Evolutionary conservation across 441 rosid genomes (phyloP).

Genomic region (Metrosideros polymorpha): DNA sequence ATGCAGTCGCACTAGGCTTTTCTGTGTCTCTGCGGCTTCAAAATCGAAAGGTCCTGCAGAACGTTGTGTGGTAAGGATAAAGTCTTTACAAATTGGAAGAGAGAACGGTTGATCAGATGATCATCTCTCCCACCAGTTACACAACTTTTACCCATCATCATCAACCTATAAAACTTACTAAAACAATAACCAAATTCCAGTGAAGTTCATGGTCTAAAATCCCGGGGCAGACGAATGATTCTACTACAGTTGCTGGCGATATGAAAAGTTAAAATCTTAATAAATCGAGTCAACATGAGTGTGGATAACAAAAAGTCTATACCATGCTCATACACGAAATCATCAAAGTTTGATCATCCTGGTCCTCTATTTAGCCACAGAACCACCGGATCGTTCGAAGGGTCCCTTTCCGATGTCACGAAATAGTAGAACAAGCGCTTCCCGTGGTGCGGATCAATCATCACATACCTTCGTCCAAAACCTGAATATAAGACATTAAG

Average conservation of each 20-base stretch:
- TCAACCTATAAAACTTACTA: neutral
- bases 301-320: neutral
- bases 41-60: neutral
- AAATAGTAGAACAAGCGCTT: slow-evolving; percentile 58
- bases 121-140: neutral
- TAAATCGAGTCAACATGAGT: neutral
- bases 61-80: neutral
- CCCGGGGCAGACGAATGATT: neutral
- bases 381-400: slow-evolving; percentile 48
- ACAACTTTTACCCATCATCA: neutral
- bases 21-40: neutral
- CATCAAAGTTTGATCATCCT: slow-evolving; percentile 67
- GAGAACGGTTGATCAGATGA: neutral
- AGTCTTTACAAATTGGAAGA: neutral
- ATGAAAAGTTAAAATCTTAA: neutral
- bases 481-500: neutral
- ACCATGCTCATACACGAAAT: slow-evolving; percentile 68
- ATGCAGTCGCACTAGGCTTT: neutral
- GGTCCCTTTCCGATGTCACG: slow-evolving; percentile 46
- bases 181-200: neutral
- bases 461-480: slow-evolving; percentile 50
- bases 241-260: neutral
- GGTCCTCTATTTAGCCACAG: slow-evolving; percentile 81
- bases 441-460: slow-evolving; percentile 31
- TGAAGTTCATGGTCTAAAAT: neutral